Conservation (phyloP, 2,329 filamentous ascomycete genomes). For the Talaromyces marneffei region DNA sequence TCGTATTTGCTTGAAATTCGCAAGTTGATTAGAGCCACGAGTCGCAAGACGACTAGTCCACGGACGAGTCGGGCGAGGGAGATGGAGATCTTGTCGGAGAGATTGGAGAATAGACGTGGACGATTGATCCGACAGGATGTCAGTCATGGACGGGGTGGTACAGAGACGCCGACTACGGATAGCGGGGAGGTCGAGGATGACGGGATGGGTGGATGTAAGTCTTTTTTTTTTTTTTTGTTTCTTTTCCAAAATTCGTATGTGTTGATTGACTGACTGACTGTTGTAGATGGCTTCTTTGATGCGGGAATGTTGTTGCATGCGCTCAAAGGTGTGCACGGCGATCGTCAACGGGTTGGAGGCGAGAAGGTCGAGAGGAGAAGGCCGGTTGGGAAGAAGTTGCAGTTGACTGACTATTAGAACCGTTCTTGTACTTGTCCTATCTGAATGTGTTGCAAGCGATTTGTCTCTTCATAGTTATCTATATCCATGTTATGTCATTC, state of each 20-base stretch:
- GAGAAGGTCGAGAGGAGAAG: conserved; percentile 35
- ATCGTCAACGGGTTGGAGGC: conserved; percentile 27
- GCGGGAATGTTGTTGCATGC: conserved; percentile 90
- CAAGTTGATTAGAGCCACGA: conserved; percentile 69
- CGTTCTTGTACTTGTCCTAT: no score
- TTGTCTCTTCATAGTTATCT: background rate
- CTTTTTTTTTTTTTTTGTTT: conserved; percentile 6
- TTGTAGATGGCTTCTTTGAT: conserved; percentile 89
- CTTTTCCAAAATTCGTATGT: no score
- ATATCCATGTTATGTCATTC: background rate
- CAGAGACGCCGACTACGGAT: conserved; percentile 60
- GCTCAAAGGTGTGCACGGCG: conserved; percentile 56
- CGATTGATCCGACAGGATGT: conserved; percentile 59
- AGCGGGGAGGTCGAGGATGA: conserved; percentile 73
- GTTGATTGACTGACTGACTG: background rate
- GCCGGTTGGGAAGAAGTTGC: conserved; percentile 45
- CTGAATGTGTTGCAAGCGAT: background rate
- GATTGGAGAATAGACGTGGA: conserved; percentile 58
- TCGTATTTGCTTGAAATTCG: conserved; percentile 86
- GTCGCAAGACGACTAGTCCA: conserved; percentile 48
- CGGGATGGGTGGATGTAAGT: conserved; percentile 88
- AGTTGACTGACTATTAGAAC: conserved; percentile 34
- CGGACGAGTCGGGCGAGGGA: conserved; percentile 57
- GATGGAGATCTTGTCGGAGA: conserved; percentile 47
- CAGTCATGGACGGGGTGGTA: conserved; percentile 41